Evolutionary conservation across 2,329 filamentous ascomycete genomes (phyloP).

Genomic region (Pezicula carpinea): DNA sequence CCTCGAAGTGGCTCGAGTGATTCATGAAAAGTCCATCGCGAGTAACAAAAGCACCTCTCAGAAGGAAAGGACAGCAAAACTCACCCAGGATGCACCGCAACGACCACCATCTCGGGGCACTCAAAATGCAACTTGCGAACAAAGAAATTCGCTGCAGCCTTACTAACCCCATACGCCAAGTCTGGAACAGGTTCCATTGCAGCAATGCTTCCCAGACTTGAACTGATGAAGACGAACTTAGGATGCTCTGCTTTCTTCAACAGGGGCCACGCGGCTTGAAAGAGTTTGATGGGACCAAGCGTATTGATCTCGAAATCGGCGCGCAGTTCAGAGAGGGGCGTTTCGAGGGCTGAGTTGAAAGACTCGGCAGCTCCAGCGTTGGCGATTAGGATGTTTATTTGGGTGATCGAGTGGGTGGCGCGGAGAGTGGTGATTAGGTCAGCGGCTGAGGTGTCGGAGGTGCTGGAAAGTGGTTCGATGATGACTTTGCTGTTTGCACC

Average conservation of each 20-base stretch:
- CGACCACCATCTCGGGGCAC: constrained; percentile 28
- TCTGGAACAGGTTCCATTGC: constrained; percentile 12
- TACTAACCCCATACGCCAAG: constrained; percentile 39
- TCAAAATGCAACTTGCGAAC: constrained; percentile 33
- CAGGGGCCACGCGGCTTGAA: constrained; percentile 37
- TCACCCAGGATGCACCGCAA: constrained; percentile 27
- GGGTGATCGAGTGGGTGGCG: constrained; percentile 28
- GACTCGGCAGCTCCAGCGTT: constrained; percentile 40
- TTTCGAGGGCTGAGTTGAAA: constrained; percentile 26
- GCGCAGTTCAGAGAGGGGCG: constrained; percentile 31
- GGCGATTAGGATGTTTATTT: constrained; percentile 45
- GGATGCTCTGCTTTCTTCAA: constrained; percentile 29
- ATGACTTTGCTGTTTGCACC: constrained; percentile 30
- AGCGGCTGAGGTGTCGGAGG: constrained; percentile 22
- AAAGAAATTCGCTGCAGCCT: constrained; percentile 34
- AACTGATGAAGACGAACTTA: constrained; percentile 35
- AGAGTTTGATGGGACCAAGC: constrained; percentile 37
- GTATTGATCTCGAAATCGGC: constrained; percentile 39
- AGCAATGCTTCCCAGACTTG: constrained; percentile 19
- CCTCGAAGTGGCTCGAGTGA: too few species aligned
- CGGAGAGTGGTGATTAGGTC: constrained; percentile 10
- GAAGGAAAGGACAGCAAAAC: constrained; percentile 1
- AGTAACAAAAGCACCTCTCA: neutral
- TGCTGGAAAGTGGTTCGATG: constrained; percentile 37
- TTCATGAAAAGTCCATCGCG: too few species aligned